Percentiles rank a stretch among this genome's conserved stretches.
These are phyloP conservation scores for Lachnellula subtilissima DNA, from an alignment of 2,329 filamentous ascomycete species.

Conservation along the genomic window DNA sequence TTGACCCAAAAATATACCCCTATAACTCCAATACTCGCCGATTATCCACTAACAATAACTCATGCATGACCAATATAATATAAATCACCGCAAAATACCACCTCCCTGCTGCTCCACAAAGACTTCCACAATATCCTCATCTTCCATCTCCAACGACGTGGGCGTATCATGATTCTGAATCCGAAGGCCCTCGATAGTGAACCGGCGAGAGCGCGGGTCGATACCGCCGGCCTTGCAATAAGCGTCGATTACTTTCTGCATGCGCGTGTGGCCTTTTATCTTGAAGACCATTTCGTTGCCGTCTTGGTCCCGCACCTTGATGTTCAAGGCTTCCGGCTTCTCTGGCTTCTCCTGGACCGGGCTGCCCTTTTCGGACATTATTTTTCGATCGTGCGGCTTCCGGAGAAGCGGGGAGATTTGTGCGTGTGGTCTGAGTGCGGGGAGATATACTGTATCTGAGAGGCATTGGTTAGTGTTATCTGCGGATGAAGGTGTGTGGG, in stretches of 20 bases:
- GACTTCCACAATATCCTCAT: conserved; percentile 16
- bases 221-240: conserved; percentile 8
- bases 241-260: conserved; percentile 16
- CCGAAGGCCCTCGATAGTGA: conserved; percentile 14
- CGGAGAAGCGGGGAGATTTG: neutral
- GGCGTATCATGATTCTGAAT: conserved; percentile 16
- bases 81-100: neutral
- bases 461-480: too few relatives aligned
- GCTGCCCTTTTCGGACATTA: neutral
- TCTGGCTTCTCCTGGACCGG: neutral
- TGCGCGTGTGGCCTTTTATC: conserved; percentile 13
- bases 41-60: neutral
- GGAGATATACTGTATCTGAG: too few relatives aligned
- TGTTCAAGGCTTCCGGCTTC: neutral
- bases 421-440: too few relatives aligned
- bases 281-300: conserved; percentile 12
- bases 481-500: too few relatives aligned
- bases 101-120: conserved; percentile 15
- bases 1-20: too few relatives aligned
- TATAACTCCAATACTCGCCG: neutral
- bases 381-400: neutral
- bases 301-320: conserved; percentile 16
- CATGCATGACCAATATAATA: too few relatives aligned
- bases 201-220: conserved; percentile 7
- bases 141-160: conserved; percentile 12